phyloP scores from a whole-genome alignment of 352 stramenopile genomes.

The Ophiocytium majus region DNA sequence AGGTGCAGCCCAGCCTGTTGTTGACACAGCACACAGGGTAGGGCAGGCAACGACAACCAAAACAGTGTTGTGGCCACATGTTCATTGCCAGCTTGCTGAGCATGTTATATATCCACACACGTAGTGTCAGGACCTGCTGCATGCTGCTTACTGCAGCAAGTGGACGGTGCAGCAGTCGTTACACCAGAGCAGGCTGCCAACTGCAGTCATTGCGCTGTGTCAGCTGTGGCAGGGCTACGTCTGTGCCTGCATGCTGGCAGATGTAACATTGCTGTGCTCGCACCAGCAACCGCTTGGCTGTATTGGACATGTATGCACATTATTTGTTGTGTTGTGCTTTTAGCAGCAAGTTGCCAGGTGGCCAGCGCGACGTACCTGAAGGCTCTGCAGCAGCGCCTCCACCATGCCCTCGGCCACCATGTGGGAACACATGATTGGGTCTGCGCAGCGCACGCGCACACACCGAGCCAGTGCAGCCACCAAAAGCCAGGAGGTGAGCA shows the following conservation, averaged over 20 bases:
- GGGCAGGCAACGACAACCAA: background rate
- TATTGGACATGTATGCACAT: too few species aligned
- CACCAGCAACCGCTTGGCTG: too few species aligned
- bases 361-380: background rate
- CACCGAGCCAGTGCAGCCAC: too few species aligned
- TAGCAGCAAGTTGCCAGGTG: background rate
- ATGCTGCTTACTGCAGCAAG: too few species aligned
- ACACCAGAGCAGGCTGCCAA: background rate
- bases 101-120: background rate
- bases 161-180: background rate
- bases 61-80: background rate
- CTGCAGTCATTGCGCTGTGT: background rate
- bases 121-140: too few species aligned
- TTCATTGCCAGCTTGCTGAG: background rate
- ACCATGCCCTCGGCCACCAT: background rate
- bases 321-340: background rate
- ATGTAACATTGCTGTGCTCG: background rate
- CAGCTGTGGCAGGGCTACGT: background rate
- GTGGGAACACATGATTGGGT: background rate
- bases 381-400: background rate
- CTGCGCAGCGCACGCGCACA: background rate
- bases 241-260: background rate
- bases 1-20: background rate
- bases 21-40: too few species aligned
- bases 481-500: too few species aligned